phyloP scores from a whole-genome alignment of 345 rosid genomes.

The Gossypioides kirkii region DNA sequence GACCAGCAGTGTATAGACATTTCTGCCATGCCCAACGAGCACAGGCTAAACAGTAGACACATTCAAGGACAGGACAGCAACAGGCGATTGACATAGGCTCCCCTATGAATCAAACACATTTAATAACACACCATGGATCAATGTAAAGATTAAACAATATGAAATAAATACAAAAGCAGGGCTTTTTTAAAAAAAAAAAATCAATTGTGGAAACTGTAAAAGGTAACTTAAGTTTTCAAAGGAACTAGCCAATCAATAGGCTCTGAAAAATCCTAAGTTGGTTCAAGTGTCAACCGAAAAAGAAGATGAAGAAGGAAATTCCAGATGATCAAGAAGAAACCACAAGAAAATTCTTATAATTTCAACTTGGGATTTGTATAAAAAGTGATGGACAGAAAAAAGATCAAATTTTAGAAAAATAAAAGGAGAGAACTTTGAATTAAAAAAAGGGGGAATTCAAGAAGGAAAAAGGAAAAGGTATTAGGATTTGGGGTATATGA shows the following conservation, averaged over 20 bases:
- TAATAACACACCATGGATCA: neutral
- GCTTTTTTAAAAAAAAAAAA: too few species aligned
- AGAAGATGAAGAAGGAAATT: neutral
- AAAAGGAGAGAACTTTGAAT: neutral
- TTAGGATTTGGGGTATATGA: conserved; percentile 5
- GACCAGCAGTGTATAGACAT: conserved; percentile 83
- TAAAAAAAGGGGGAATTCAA: conserved; percentile 1
- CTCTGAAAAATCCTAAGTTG: neutral
- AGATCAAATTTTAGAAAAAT: neutral
- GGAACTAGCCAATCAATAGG: neutral
- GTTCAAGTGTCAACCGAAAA: neutral
- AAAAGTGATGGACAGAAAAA: neutral
- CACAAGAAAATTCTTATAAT: neutral
- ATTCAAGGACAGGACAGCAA: conserved; percentile 77
- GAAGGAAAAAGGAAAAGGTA: neutral
- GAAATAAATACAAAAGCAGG: neutral
- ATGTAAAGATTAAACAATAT: neutral
- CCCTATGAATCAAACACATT: conserved; percentile 36
- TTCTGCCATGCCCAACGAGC: conserved; percentile 85
- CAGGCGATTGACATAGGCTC: conserved; percentile 71
- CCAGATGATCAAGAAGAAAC: neutral
- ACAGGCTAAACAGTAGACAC: conserved; percentile 86
- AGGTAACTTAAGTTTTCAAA: neutral
- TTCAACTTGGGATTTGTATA: conserved; percentile 3
- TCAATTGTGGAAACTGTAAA: neutral